Percentiles rank a stretch among this genome's conserved stretches.
Conservation (phyloP, 257 asterid genomes). For the Echium plantagineum region DNA sequence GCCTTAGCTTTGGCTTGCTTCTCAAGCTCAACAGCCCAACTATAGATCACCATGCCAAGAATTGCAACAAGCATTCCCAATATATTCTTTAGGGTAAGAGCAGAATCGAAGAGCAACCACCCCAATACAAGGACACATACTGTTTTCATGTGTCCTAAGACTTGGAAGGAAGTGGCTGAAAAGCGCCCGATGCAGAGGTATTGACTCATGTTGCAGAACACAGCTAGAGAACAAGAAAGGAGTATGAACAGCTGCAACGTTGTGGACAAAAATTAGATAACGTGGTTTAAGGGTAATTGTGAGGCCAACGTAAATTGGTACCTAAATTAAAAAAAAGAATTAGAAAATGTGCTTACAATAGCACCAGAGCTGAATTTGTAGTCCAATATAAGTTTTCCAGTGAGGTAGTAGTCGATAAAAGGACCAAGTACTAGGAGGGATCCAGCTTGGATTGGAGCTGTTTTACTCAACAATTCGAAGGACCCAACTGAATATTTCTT, state of each 20-base stretch:
- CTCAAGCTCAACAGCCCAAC: constrained; percentile 94
- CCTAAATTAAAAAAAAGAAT: too few relatives aligned
- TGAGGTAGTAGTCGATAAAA: constrained; percentile 62
- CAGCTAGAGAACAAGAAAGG: constrained; percentile 81
- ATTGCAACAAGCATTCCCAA: constrained; percentile 30
- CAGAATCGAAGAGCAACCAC: constrained; percentile 87
- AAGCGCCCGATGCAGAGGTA: constrained; percentile 97
- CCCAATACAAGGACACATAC: constrained; percentile 88
- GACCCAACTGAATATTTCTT: constrained; percentile 93
- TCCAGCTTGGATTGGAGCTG: constrained; percentile 94
- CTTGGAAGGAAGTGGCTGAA: constrained; percentile 63
- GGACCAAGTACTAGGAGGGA: constrained; percentile 93
- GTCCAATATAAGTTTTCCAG: constrained; percentile 43
- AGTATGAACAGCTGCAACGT: constrained; percentile 68
- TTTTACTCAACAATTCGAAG: constrained; percentile 82
- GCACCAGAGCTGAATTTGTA: constrained; percentile 30
- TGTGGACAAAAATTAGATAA: constrained; percentile 8
- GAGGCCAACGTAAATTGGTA: too few relatives aligned
- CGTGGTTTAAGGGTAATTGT: background rate
- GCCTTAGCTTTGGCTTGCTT: constrained; percentile 59
- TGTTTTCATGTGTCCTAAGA: constrained; percentile 93
- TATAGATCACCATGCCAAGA: constrained; percentile 79
- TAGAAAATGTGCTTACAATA: too few relatives aligned
- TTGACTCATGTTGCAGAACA: constrained; percentile 96
- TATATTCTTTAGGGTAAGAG: constrained; percentile 57